A percentile compares a stretch with the other conserved stretches of the same genome.
phyloP scores from a whole-genome alignment of 139 green algal species.

The Tetradesmus obliquus region DNA sequence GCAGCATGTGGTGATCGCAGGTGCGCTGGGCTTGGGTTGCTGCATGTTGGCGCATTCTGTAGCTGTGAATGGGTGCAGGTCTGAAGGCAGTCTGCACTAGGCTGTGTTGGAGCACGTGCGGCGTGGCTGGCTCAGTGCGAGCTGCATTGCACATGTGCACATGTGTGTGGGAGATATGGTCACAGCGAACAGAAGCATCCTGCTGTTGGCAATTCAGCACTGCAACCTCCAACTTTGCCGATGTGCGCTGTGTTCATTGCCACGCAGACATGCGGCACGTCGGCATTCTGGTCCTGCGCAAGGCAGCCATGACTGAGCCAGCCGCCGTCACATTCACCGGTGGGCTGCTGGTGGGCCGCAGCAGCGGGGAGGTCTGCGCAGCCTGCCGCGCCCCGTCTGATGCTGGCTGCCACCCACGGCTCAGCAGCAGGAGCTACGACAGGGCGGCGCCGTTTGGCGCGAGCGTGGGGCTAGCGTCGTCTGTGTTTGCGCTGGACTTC shows the following conservation, averaged over 20 bases:
- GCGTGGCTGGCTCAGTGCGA: not conserved
- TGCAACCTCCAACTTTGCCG: too few species aligned
- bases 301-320: conserved; percentile 41
- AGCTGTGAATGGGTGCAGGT: too few species aligned
- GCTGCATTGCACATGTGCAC: not conserved
- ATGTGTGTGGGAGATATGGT: too few species aligned
- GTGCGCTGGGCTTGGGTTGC: not conserved
- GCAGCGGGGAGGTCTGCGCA: conserved; percentile 46
- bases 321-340: conserved; percentile 27
- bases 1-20: conserved; percentile 44
- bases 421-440: conserved; percentile 57
- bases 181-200: too few species aligned
- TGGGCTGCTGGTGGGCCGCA: conserved; percentile 53
- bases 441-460: conserved; percentile 38
- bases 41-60: not conserved
- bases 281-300: conserved; percentile 53
- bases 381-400: conserved; percentile 42
- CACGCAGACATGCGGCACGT: conserved; percentile 59
- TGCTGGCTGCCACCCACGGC: conserved; percentile 54
- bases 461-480: conserved; percentile 44
- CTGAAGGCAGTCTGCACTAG: too few species aligned
- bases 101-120: not conserved
- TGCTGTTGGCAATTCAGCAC: too few species aligned
- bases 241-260: not conserved
- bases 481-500: conserved; percentile 63